These are phyloP conservation scores for Tubosaeta sp. DNA, from an alignment of 768 basidiomycete species.

Conservation along the genomic window DNA sequence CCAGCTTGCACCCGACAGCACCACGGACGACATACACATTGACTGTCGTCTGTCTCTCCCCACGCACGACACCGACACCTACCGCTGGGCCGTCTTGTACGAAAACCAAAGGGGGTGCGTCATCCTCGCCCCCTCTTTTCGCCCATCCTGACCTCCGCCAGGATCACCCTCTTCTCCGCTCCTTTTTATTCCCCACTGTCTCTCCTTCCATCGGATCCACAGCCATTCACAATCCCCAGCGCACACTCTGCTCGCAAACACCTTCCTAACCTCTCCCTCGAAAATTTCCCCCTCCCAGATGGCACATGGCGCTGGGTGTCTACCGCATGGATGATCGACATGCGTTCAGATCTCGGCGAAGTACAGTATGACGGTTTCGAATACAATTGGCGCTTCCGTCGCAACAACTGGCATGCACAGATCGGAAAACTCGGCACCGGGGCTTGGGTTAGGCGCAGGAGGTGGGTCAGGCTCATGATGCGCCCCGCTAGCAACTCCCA, in stretches of 20 bases:
- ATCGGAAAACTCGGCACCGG: slow-evolving; percentile 58
- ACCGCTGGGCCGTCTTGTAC: slow-evolving; percentile 74
- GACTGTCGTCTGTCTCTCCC: slow-evolving; percentile 22
- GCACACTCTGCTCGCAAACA: slow-evolving; percentile 35
- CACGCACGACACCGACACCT: slow-evolving; percentile 44
- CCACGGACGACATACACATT: slow-evolving; percentile 29
- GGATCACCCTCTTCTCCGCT: slow-evolving; percentile 63
- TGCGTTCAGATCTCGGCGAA: slow-evolving; percentile 70
- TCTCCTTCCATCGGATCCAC: slow-evolving; percentile 68
- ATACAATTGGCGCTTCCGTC: slow-evolving; percentile 76
- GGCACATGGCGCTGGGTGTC: slow-evolving; percentile 82
- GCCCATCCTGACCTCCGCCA: slow-evolving; percentile 21
- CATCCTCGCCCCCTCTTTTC: neutral
- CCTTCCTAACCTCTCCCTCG: slow-evolving; percentile 54
- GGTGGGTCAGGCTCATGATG: slow-evolving; percentile 87
- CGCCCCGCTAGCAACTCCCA: slow-evolving; percentile 42
- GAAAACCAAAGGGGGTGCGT: slow-evolving; percentile 81
- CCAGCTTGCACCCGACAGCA: neutral
- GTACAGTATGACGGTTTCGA: slow-evolving; percentile 84
- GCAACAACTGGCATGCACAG: slow-evolving; percentile 59
- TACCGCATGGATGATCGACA: slow-evolving; percentile 81
- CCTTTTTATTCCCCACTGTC: slow-evolving; percentile 68
- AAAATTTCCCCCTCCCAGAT: slow-evolving; percentile 70
- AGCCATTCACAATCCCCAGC: slow-evolving; percentile 63
- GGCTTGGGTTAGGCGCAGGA: slow-evolving; percentile 70